These are phyloP conservation scores for Aspergillus proliferans DNA, from an alignment of 2,329 filamentous ascomycete species.

Conservation along the genomic window DNA sequence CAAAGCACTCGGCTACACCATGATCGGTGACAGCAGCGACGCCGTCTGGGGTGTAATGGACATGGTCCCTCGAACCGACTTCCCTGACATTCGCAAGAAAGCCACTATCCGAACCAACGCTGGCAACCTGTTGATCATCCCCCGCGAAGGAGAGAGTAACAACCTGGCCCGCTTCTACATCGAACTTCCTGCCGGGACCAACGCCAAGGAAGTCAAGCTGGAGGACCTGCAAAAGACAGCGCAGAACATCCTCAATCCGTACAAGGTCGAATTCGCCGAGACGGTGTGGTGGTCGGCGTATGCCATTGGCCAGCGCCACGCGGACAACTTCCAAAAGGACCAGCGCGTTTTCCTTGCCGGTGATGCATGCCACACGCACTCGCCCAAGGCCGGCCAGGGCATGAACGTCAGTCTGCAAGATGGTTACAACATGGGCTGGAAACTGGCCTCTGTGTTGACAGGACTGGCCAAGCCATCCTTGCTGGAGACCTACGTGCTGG, in stretches of 20 bases:
- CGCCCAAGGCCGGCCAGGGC: slow-evolving; percentile 64
- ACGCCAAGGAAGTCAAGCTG: slow-evolving; percentile 48
- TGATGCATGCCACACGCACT: slow-evolving; percentile 64
- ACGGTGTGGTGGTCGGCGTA: slow-evolving; percentile 67
- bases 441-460: slow-evolving; percentile 47
- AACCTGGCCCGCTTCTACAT: slow-evolving; percentile 59
- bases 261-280: slow-evolving; percentile 48
- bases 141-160: slow-evolving; percentile 50
- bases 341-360: slow-evolving; percentile 63
- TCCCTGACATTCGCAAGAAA: slow-evolving; percentile 49
- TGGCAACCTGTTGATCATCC: slow-evolving; percentile 47
- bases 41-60: slow-evolving; percentile 55
- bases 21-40: slow-evolving; percentile 55
- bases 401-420: slow-evolving; percentile 53
- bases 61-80: slow-evolving; percentile 44
- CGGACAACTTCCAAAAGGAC: slow-evolving; percentile 61
- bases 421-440: slow-evolving; percentile 56
- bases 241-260: slow-evolving; percentile 49
- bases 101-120: slow-evolving; percentile 41
- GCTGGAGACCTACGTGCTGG: slow-evolving; percentile 49
- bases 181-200: slow-evolving; percentile 48
- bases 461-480: slow-evolving; percentile 39
- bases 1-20: slow-evolving; percentile 40
- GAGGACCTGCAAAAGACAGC: slow-evolving; percentile 50
- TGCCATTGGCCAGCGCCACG: slow-evolving; percentile 64